Percentiles rank a stretch among this genome's conserved stretches.
Conservation (phyloP, 148 eudicot species). For the Chenopodium suecicum region DNA sequence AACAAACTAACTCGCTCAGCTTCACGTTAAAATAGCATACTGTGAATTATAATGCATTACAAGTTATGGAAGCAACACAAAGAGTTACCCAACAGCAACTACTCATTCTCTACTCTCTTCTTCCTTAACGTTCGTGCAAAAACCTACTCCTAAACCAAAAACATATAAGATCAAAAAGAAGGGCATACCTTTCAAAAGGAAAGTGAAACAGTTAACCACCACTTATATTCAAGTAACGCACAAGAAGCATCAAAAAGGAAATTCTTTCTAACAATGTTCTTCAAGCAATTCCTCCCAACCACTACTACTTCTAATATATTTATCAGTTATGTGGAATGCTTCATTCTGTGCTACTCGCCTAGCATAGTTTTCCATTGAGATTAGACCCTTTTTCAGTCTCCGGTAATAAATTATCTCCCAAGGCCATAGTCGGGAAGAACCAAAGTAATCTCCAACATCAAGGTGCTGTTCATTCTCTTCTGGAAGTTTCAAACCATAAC, state of each 20-base stretch:
- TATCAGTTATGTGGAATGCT: slow-evolving; percentile 54
- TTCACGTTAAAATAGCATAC: background rate
- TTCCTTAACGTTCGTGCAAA: background rate
- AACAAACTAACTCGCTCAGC: background rate
- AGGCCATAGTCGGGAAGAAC: slow-evolving; percentile 63
- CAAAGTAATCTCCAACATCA: slow-evolving; percentile 43
- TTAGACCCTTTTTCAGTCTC: slow-evolving; percentile 52
- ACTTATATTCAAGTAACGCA: background rate
- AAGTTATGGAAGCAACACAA: background rate
- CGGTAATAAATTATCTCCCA: slow-evolving; percentile 57
- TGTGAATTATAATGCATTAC: background rate
- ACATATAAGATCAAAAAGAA: background rate
- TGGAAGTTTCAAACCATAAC: slow-evolving; percentile 41
- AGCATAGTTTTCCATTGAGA: slow-evolving; percentile 52
- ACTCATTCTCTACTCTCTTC: no score
- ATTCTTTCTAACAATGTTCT: slow-evolving; percentile 24
- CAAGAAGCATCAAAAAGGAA: background rate
- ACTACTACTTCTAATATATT: slow-evolving; percentile 58
- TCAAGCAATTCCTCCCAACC: slow-evolving; percentile 50
- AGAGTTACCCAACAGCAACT: slow-evolving; percentile 7
- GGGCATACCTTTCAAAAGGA: slow-evolving; percentile 17
- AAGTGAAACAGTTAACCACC: background rate
- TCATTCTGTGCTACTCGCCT: slow-evolving; percentile 48
- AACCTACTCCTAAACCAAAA: background rate
- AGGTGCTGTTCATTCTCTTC: slow-evolving; percentile 28